Evolutionary conservation across 176 grass and related monocot genomes (phyloP), one percentile per base, ranked within the genome.

Genomic region (Rhipidocladum racemiflorum): DNA sequence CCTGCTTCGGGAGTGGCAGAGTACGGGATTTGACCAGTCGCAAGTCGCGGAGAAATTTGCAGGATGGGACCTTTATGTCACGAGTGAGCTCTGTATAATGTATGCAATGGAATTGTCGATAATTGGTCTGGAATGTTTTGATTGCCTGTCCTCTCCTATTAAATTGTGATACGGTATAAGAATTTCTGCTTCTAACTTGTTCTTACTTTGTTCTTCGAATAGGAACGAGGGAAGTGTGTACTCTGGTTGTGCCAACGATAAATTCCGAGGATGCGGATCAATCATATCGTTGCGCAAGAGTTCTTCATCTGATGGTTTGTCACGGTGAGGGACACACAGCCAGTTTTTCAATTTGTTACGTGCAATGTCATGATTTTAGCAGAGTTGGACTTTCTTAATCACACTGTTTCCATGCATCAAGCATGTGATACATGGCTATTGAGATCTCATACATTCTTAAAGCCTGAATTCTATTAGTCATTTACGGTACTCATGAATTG

Each of bases 211-310:
- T 14, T 81, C 38, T 66, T 79, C 82, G 59, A 39, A n/a, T 82
- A 95, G 96, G 96, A 85, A 91, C 93, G 87, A 89, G 82, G 68
- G 76, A 88, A 72, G 96, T 95, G 15, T 93, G n/a, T n/a, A 88
- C 80, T 99, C 71, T 79, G 96, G 96, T 24, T 99, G 96, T 85
- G 69, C 85, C 25, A 99, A 93, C 70, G 91, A 99, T 65, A 99
- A 95, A 85, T 99, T 99, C 15, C 91, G 96, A 61, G 96, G 96
- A 70, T 99, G 96, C 50, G 96, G 96, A 79, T 99, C 92, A 50
- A 73, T 99, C 76, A 87, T 99, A 84, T 93, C 96, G 21, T 32
- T 99, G 38, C 96, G 93, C 14, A 65, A 91, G 61, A 77, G 70
- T 64, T 44, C 65, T 66, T 71, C 56, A 1, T 66, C 84, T 36